phyloP scores from a whole-genome alignment of 2,329 filamentous ascomycete genomes.

The Curvularia sp. region DNA sequence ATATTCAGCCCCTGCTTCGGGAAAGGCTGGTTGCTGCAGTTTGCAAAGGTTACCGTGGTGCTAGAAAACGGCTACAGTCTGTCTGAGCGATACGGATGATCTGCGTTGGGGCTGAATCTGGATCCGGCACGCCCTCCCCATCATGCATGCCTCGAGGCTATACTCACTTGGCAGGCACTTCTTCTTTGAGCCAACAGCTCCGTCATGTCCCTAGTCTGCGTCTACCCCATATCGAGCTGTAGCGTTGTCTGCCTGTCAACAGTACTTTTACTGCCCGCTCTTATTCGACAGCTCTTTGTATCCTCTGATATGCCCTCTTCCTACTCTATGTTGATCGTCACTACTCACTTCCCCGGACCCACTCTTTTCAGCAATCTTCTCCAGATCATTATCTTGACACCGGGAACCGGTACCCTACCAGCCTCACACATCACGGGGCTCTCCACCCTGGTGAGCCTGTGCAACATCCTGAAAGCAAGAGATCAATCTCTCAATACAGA shows the following conservation, averaged over 20 bases:
- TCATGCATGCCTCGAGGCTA: slow-evolving; percentile 44
- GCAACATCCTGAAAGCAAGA: slow-evolving; percentile 37
- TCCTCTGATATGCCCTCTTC: slow-evolving; percentile 30
- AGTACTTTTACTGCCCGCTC: slow-evolving; percentile 44
- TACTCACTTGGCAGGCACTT: slow-evolving; percentile 46
- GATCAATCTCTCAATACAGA: slow-evolving; percentile 36
- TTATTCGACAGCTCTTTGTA: slow-evolving; percentile 34
- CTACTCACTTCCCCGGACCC: slow-evolving; percentile 19
- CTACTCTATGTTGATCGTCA: slow-evolving; percentile 31
- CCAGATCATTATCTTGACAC: slow-evolving; percentile 29
- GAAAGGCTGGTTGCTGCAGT: slow-evolving; percentile 56
- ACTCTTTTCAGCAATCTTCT: slow-evolving; percentile 17
- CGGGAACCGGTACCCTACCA: slow-evolving; percentile 35
- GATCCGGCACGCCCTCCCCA: slow-evolving; percentile 43
- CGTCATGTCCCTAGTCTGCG: slow-evolving; percentile 39
- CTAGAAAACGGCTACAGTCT: slow-evolving; percentile 54
- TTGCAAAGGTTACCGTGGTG: slow-evolving; percentile 56
- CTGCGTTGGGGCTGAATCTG: slow-evolving; percentile 56
- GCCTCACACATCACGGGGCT: slow-evolving; percentile 45
- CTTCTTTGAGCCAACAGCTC: slow-evolving; percentile 52
- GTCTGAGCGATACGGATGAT: slow-evolving; percentile 55
- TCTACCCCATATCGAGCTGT: slow-evolving; percentile 48
- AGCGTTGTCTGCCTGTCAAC: slow-evolving; percentile 39
- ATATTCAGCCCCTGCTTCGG: slow-evolving; percentile 52
- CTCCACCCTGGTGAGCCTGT: slow-evolving; percentile 41